Base-by-base conservation (phyloP, 352 stramenopile genomes). In the Pythium pectinolyticum region DNA sequence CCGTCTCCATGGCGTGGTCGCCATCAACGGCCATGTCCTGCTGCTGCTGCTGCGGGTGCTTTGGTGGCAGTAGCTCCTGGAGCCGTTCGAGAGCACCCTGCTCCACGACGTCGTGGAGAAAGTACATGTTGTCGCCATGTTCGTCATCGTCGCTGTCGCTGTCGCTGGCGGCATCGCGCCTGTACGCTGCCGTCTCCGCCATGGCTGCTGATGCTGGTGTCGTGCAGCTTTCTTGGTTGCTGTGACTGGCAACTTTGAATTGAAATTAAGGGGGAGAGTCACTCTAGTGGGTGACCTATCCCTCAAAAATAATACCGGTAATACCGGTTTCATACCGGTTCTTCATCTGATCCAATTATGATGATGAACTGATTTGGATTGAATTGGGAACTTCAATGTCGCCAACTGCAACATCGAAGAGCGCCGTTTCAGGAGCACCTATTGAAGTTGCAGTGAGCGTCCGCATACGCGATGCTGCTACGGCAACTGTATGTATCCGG, bases 101-200 rank as follows among this genome's bases (percentile, higher is more conserved):
- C 54, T 93, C 77, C 17, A 74, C 73, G 8, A 86, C 50, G 51
- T 93, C 80, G 62, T 93, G 84, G 32, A 93, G 48, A 17, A 74
- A 48, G 55, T 77, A 92, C 28, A 74, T 22, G 27, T 75, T 72
- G 34, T 73, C 57, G 17, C 67, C 60, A 5, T 75, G 65, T 6
- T 85, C 70, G 22, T 79, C 77, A 39, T 82, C 73, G 27, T 73
- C 71, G 45, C 78, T 65, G 1, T 76, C 69, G 48, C 78, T 72
- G 27, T 60, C 59, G 51, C 69, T 62, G 28, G 4, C 48, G 47
- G 34, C 31, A 49, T 37, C 34, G 30, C 30, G 49, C 1, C 47
- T 25, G 20, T 50, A 25, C 43, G 30, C 43, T 15, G 43, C 31
- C 24, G 46, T 61, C 54, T 37, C 52, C 54, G 34, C 31, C 50